Evolutionary conservation across 257 asterid species (phyloP), one percentile per base, ranked within the genome.

Genomic region (Fraxinus americana): DNA sequence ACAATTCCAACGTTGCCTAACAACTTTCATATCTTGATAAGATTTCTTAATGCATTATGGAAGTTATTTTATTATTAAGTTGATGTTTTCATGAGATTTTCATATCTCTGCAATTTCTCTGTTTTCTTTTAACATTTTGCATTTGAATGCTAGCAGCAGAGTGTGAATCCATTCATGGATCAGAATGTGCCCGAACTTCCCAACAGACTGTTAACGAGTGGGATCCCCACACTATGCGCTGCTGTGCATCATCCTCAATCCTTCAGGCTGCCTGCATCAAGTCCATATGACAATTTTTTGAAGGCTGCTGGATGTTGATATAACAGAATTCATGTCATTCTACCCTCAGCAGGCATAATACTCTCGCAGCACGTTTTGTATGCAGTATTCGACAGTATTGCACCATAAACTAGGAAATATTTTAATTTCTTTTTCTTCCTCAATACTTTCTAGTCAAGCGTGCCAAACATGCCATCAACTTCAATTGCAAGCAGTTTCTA

Each of bases 221-320:
- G 77, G 35, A 67, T 79, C 50, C 86, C 88, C n/a, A 75, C 85
- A 61, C 75, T 67, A 25, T 90, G 91, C 27, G 90, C 88, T 12
- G 73, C 95, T 13, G 93, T 86, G 57, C 83, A 87, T 27, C 79
- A 84, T 70, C 97, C 89, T 61, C 87, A 76, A 67, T 78, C 93
- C 39, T 92, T 92, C 83, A 80, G 82, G 79, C 88, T 93, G 43
- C 98, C 97, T 12, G 88, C 91, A 39, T 85, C 95, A 25, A 92
- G 97, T 78, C 98, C 98, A 9, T 93, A 87, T 35, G 98, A 93
- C 79, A 89, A 89, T 82, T 92, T 93, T 85, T 81, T 92, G 89
- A 93, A 90, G 88, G 98, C 98, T 48, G 98, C 97, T 5, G 91
- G 96, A 70, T 93, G 99, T 72, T 94, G 83, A 89, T 74, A 66